Conservation (phyloP, 371 early-diverging fungal species). For the Rhizopus microsporus region DNA sequence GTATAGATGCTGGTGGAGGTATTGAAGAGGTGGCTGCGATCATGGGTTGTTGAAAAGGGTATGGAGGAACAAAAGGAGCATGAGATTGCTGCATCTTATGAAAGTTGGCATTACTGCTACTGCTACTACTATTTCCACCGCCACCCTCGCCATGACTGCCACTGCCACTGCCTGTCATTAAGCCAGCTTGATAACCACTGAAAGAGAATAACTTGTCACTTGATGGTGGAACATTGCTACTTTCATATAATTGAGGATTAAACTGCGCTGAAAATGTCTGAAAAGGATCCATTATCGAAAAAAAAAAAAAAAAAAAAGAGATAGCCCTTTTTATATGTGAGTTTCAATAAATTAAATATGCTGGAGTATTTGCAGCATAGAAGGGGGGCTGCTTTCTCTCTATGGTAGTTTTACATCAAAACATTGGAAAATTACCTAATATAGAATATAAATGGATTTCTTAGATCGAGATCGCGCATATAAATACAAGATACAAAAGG, state of each 20-base stretch:
- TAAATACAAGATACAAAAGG: too few species aligned
- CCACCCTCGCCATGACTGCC: too few species aligned
- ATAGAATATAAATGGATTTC: too few species aligned
- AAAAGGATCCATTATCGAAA: constrained; percentile 23
- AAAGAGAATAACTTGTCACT: constrained; percentile 24
- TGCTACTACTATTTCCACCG: background rate
- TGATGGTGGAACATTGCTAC: constrained; percentile 33
- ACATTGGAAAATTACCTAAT: too few species aligned
- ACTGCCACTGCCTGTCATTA: constrained; percentile 19
- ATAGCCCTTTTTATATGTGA: too few species aligned
- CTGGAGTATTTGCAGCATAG: too few species aligned
- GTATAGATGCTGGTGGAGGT: background rate
- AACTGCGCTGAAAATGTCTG: constrained; percentile 21
- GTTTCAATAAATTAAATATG: too few species aligned
- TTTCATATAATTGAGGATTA: constrained; percentile 32
- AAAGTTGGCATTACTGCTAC: background rate
- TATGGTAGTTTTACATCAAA: too few species aligned
- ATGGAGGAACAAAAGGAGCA: background rate
- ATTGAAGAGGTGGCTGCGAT: background rate
- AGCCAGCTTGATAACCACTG: constrained; percentile 34
- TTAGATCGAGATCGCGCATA: too few species aligned
- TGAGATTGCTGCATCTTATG: background rate
- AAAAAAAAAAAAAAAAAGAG: background rate
- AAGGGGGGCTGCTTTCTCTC: too few species aligned
- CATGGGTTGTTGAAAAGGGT: background rate